These are phyloP conservation scores for Clonostachys sp. DNA, from an alignment of 2,329 filamentous ascomycete species.

Conservation along the genomic window DNA sequence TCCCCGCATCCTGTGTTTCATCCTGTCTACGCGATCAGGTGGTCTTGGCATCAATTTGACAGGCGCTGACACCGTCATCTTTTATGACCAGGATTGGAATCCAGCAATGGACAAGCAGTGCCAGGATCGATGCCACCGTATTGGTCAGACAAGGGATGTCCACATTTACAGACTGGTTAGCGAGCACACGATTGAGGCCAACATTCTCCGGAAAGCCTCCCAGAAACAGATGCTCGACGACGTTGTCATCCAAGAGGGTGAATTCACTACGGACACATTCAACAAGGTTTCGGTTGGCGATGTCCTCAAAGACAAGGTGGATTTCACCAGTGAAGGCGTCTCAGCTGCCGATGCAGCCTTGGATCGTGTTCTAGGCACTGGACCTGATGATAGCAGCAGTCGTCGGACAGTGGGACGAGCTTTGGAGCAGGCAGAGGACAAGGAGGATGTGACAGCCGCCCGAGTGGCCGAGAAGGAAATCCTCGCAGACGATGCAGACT, in stretches of 20 bases:
- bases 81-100: conserved; percentile 99
- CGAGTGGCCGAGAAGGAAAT: conserved; percentile 86
- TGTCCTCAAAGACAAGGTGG: conserved; percentile 57
- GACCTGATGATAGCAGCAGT: conserved; percentile 49
- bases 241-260: conserved; percentile 95
- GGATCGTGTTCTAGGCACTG: conserved; percentile 67
- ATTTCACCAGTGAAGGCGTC: conserved; percentile 42
- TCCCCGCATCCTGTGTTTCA: conserved; percentile 87
- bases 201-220: conserved; percentile 92
- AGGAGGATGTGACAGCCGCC: conserved; percentile 85
- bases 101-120: conserved; percentile 99
- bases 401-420: conserved; percentile 62
- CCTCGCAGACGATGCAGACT: conserved; percentile 80
- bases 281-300: conserved; percentile 72
- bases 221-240: conserved; percentile 98
- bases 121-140: conserved; percentile 94
- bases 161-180: conserved; percentile 95
- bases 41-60: conserved; percentile 95
- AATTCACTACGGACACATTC: conserved; percentile 96
- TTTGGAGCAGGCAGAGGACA: conserved; percentile 86
- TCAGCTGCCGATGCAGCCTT: conserved; percentile 78
- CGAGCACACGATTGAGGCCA: conserved; percentile 94
- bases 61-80: conserved; percentile 95
- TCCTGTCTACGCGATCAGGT: conserved; percentile 89
- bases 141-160: conserved; percentile 94